Conservation (phyloP, 768 basidiomycete species). For the Amanita molliuscula region DNA sequence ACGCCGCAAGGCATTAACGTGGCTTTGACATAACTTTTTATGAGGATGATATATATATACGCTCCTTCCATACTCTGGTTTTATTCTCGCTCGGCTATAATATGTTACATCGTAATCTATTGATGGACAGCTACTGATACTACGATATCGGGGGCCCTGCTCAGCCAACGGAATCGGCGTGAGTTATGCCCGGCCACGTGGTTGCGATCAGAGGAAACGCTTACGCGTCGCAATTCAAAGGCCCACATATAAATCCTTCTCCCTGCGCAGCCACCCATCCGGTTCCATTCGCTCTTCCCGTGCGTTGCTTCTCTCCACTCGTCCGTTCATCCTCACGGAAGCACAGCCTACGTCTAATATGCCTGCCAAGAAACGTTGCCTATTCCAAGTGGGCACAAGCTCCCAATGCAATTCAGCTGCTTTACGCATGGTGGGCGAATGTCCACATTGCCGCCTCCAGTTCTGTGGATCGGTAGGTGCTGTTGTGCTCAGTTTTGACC, state of each 20-base stretch:
- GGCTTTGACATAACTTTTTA: not conserved
- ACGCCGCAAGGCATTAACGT: not conserved
- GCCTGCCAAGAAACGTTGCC: slow-evolving; percentile 85
- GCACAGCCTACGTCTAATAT: slow-evolving; percentile 24
- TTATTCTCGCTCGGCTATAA: not conserved
- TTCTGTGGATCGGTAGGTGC: slow-evolving; percentile 69
- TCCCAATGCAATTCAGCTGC: slow-evolving; percentile 68
- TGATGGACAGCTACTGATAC: not conserved
- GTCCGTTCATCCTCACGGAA: slow-evolving; percentile 6
- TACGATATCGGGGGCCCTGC: not conserved
- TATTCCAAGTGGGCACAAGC: slow-evolving; percentile 42
- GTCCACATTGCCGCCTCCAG: slow-evolving; percentile 65
- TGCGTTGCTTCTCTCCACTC: slow-evolving; percentile 8
- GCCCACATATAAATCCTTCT: slow-evolving; percentile 1
- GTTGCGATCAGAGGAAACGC: slow-evolving; percentile 4
- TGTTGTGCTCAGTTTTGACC: slow-evolving; percentile 9
- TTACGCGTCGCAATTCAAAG: slow-evolving; percentile 9
- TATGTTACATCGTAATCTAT: not conserved
- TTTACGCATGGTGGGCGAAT: slow-evolving; percentile 77
- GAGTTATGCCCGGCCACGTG: slow-evolving; percentile 7
- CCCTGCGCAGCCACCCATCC: not conserved
- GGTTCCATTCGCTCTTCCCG: slow-evolving; percentile 3
- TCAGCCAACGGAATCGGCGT: not conserved
- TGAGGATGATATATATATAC: not conserved
- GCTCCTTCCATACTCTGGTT: not conserved